Evolutionary conservation across 2,329 filamentous ascomycete genomes (phyloP), one percentile per base, ranked within the genome.

Genomic region (Hysterium pulicare): DNA sequence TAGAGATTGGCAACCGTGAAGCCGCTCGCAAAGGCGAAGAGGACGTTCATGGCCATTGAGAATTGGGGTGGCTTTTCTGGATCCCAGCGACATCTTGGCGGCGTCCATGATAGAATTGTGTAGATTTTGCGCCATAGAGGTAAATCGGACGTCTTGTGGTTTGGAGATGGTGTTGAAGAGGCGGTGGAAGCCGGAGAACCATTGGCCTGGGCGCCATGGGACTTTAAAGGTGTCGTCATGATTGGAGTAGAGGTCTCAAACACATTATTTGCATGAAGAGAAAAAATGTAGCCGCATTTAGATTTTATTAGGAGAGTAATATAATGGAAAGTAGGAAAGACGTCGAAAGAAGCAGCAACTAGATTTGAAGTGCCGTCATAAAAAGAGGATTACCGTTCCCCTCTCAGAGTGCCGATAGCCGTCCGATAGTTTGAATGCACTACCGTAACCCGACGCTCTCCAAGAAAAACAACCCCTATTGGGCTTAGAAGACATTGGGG

Each of bases 1-100:
- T 91, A 91, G 3, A 91, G 71, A 53, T 90, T 90, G 15, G 86
- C 86, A 5, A 90, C 87, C 1, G 84, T 87, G 51, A 88, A 82
- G 3, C 82, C 76, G 0, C 69, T 75, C 0, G 77, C 84, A 55
- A 85, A 76, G 1, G 77, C 83, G 48, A 89, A 88, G 1, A 90
- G 66, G 2, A 89, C 61, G 55, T 90, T 90, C 58, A 87, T 70
- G 2, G 72, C 70, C 53, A 87, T 68, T 1, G 79, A 84, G 63
- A 91, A 88, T 23, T 75, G 71, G 0, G 84, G 84, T 6, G 86
- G 86, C 41, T 78, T 74, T 1, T 78, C 62, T 0, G 81, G 75
- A 51, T 88, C 75, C 70, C 83, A 90, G 34, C 86, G 80, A 60
- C 84, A 86, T 51, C 77, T 74, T 40, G 73, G 72, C 0, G 86